Base-by-base conservation (phyloP, 306 rosid genomes). In the Quercus mongolica region DNA sequence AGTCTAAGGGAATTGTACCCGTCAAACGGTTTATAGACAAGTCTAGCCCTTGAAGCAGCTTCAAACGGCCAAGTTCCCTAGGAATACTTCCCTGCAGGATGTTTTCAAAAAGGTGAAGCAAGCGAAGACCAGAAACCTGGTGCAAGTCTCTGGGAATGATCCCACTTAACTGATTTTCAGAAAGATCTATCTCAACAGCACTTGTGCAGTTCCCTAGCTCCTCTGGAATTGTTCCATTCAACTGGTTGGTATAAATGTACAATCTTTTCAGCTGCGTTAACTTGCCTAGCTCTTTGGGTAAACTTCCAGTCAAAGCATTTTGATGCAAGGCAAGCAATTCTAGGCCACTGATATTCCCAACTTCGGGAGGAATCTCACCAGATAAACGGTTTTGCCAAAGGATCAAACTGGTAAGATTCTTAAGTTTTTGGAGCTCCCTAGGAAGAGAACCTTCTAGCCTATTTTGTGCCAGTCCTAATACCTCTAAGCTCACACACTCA, bases 81-180 rank as follows among this genome's bases (percentile, higher is more conserved):
- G 94, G 94, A 76, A 90, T 86, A 76, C 78, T 71, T 77, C 97
- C 97, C 74, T 84, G 88, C 33, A 92, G 86, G 4, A 46, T 41
- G 86, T 92, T 92, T 76, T 92, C 97, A 54, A 92, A 92, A 54
- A 92, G 88, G 82, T 92, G 94, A 74, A 92, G 94, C 90, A 92
- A 75, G 31, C 44, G 76, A 55, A 90, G 92, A 74, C 83, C 75
- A 46, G 92, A 82, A 70, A 92, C 81, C 76, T 77, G 63, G 26
- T 92, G 90, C 69, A 91, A 80, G 85, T 88, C 91, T 74, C 35
- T 79, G 46, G 97, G 97, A 76, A 92, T 90, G 82, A 30, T 67
- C 59, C 94, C 92, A 19, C 74, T 81, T 74, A 92, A 75, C 79
- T 73, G 89, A 64, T 92, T 92, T 71, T 92, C 97, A 1, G 94